These are phyloP conservation scores for Phytophthora agathidicida DNA, from an alignment of 352 stramenopile genomes.

Conservation along the genomic window DNA sequence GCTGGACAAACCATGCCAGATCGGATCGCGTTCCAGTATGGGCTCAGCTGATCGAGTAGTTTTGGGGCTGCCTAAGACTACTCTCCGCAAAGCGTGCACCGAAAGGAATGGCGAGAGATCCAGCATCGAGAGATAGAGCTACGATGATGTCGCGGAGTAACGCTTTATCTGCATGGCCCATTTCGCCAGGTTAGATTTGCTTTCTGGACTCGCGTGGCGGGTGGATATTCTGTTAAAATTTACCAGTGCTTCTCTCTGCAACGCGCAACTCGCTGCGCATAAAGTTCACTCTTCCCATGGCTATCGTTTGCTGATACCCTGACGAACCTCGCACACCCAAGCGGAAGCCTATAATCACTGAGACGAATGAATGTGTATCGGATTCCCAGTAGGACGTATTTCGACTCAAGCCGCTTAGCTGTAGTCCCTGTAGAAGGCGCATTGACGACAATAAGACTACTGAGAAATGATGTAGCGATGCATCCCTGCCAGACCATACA, in stretches of 20 bases:
- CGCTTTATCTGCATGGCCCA: not conserved
- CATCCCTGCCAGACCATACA: too few species aligned
- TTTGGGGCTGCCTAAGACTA: not conserved
- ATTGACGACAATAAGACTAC: too few species aligned
- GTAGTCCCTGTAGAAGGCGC: too few species aligned
- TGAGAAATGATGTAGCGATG: too few species aligned
- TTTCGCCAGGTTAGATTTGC: conserved; percentile 12
- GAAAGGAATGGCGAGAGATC: conserved; percentile 16
- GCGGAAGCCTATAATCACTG: too few species aligned
- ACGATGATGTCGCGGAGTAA: not conserved
- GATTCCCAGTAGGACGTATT: too few species aligned
- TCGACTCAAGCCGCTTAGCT: too few species aligned
- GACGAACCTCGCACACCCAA: too few species aligned
- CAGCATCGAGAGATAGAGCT: not conserved
- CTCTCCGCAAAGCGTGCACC: conserved; percentile 14
- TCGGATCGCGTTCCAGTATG: conserved; percentile 15
- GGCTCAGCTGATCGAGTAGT: conserved; percentile 4
- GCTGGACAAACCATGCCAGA: not conserved
- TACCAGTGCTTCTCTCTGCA: not conserved
- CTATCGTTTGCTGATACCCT: too few species aligned
- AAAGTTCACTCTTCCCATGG: too few species aligned
- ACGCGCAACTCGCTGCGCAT: conserved; percentile 1
- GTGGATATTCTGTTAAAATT: not conserved
- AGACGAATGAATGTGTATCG: too few species aligned
- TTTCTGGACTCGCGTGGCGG: conserved; percentile 10